A percentile compares a stretch with the other conserved stretches of the same genome.
These are phyloP conservation scores for Athelia psychrophila DNA, from an alignment of 1,284 basidiomycete species.

Conservation along the genomic window DNA sequence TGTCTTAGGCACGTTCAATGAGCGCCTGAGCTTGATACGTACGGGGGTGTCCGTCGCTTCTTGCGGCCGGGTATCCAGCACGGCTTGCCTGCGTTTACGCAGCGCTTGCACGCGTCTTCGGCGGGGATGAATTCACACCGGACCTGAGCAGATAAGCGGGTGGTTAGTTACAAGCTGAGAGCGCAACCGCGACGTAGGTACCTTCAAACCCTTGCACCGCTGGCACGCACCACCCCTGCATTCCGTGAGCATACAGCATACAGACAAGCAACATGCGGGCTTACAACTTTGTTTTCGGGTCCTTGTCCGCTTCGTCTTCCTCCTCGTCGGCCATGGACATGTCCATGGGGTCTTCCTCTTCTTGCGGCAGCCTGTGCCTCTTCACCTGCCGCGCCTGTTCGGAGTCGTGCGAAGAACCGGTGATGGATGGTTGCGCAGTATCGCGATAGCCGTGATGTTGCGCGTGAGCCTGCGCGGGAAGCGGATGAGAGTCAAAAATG, in stretches of 20 bases:
- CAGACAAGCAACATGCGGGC: background rate
- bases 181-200: background rate
- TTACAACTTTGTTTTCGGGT: background rate
- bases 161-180: background rate
- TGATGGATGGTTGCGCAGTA: background rate
- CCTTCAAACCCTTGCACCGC: conserved; percentile 1
- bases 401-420: background rate
- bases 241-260: background rate
- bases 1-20: conserved; percentile 6
- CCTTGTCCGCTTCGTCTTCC: background rate
- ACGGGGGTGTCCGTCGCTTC: conserved; percentile 75
- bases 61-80: conserved; percentile 76
- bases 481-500: background rate
- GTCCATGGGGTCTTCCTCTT: background rate
- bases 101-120: conserved; percentile 68
- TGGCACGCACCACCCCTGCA: background rate
- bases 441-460: background rate
- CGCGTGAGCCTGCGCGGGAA: background rate
- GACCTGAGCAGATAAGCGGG: conserved; percentile 42
- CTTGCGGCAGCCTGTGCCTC: background rate
- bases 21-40: conserved; percentile 21
- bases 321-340: background rate
- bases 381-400: background rate
- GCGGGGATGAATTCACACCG: conserved; percentile 69
- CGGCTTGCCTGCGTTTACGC: conserved; percentile 60